Percentiles rank a stretch among this genome's conserved stretches.
Evolutionary conservation across 1,139 yeast species (phyloP).

Genomic region (Kodamaea arcana): DNA sequence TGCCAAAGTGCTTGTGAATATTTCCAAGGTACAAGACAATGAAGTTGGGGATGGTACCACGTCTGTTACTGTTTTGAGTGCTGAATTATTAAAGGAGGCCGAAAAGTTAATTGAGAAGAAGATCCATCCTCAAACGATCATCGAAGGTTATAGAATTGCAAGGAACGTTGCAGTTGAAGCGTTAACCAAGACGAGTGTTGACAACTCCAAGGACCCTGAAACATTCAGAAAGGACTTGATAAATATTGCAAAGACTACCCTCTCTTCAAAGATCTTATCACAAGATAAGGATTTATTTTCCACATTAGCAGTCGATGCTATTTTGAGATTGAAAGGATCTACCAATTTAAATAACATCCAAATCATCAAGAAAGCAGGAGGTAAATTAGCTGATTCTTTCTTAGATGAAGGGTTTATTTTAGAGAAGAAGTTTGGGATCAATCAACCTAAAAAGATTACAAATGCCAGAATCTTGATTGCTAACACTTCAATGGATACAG

Average conservation of each 20-base stretch:
- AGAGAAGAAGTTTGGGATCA: constrained; percentile 88
- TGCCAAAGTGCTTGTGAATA: constrained; percentile 93
- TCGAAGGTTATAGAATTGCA: constrained; percentile 93
- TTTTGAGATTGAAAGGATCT: constrained; percentile 84
- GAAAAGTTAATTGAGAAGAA: constrained; percentile 88
- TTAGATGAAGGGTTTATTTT: constrained; percentile 93
- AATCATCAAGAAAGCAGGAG: constrained; percentile 90
- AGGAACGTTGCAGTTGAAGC: constrained; percentile 79
- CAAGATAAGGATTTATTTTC: constrained; percentile 92
- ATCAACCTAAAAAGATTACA: constrained; percentile 82
- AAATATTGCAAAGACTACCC: constrained; percentile 87
- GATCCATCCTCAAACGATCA: constrained; percentile 96
- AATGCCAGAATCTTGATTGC: constrained; percentile 89
- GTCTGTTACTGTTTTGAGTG: constrained; percentile 86
- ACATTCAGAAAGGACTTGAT: constrained; percentile 73
- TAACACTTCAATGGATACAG: constrained; percentile 96
- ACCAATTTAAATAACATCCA: constrained; percentile 95
- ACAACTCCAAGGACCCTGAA: constrained; percentile 59
- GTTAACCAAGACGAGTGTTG: constrained; percentile 71
- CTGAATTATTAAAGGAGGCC: constrained; percentile 92
- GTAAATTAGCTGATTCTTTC: constrained; percentile 85
- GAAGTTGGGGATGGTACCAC: constrained; percentile 99
- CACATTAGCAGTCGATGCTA: constrained; percentile 89
- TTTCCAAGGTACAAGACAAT: constrained; percentile 96
- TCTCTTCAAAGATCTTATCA: constrained; percentile 88